phyloP scores from a whole-genome alignment of 352 stramenopile species.

The Phytophthora foliorum region DNA sequence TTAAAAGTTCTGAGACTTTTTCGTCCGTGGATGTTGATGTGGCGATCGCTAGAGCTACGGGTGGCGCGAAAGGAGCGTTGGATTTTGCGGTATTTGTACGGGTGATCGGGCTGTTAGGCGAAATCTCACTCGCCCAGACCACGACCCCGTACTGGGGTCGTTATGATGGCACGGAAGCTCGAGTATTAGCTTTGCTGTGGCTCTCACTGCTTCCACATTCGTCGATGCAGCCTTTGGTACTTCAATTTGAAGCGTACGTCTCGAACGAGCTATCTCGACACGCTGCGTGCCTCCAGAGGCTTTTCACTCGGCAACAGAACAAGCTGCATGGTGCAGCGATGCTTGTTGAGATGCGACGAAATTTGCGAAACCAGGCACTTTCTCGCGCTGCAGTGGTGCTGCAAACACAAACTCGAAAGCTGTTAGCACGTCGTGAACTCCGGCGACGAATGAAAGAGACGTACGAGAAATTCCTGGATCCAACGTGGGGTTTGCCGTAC shows the following conservation, averaged over 20 bases:
- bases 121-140: conserved; percentile 39
- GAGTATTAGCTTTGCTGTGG: conserved; percentile 59
- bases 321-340: conserved; percentile 31
- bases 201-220: conserved; percentile 46
- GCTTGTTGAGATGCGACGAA: conserved; percentile 35
- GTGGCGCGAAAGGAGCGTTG: conserved; percentile 58
- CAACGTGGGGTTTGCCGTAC: conserved; percentile 68
- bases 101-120: conserved; percentile 41
- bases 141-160: conserved; percentile 57
- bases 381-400: conserved; percentile 39
- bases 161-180: conserved; percentile 49
- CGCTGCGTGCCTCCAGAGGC: conserved; percentile 42
- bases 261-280: conserved; percentile 34
- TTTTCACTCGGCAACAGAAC: conserved; percentile 38
- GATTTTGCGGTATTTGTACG: conserved; percentile 55
- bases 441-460: conserved; percentile 42
- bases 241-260: conserved; percentile 34
- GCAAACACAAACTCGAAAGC: conserved; percentile 41
- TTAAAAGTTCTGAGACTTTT: conserved; percentile 39
- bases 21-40: conserved; percentile 68
- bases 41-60: conserved; percentile 59
- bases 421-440: conserved; percentile 48
- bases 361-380: conserved; percentile 22
- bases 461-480: conserved; percentile 84
- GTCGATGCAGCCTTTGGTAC: conserved; percentile 31